Conservation (phyloP, 495 filamentous ascomycete genomes). For the Diplogelasinospora grovesii region DNA sequence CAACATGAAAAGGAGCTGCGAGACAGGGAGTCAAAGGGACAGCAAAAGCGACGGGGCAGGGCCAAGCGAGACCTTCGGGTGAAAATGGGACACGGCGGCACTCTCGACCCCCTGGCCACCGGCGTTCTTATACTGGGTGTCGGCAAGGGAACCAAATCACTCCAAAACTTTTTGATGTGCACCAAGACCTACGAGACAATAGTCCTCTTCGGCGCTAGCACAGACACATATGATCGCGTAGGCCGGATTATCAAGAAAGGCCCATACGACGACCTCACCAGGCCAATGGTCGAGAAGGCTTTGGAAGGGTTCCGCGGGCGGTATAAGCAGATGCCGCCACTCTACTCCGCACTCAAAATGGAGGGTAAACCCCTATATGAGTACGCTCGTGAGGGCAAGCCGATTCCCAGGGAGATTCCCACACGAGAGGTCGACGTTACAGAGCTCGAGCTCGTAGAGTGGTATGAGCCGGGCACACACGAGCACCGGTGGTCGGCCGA, state of each 20-base stretch:
- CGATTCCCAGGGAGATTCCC: slow-evolving; percentile 76
- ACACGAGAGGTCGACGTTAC: slow-evolving; percentile 68
- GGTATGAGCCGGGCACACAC: slow-evolving; percentile 79
- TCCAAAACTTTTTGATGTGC: slow-evolving; percentile 71
- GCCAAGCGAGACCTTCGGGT: slow-evolving; percentile 56
- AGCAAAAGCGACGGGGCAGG: slow-evolving; percentile 46
- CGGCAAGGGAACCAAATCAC: slow-evolving; percentile 77
- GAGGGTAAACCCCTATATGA: slow-evolving; percentile 91
- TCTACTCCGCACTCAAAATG: slow-evolving; percentile 85
- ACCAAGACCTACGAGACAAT: slow-evolving; percentile 90
- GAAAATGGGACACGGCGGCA: slow-evolving; percentile 96
- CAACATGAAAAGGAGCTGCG: slow-evolving; percentile 47
- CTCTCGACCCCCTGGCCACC: slow-evolving; percentile 87
- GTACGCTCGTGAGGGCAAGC: slow-evolving; percentile 84
- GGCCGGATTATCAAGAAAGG: slow-evolving; percentile 74
- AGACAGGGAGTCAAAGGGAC: slow-evolving; percentile 44
- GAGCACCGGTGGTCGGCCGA: slow-evolving; percentile 63
- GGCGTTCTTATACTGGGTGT: slow-evolving; percentile 86
- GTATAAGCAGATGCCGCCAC: slow-evolving; percentile 84
- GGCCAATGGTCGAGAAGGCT: slow-evolving; percentile 67
- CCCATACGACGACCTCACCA: slow-evolving; percentile 71
- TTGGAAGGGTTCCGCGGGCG: slow-evolving; percentile 73
- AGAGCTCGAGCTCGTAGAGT: slow-evolving; percentile 74
- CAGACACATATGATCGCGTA: slow-evolving; percentile 81
- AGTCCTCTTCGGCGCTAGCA: slow-evolving; percentile 84